Percentiles rank a stretch among this genome's conserved stretches.
These are phyloP conservation scores for Starmerella stigmatis DNA, from an alignment of 805 yeast genomes.

Conservation along the genomic window DNA sequence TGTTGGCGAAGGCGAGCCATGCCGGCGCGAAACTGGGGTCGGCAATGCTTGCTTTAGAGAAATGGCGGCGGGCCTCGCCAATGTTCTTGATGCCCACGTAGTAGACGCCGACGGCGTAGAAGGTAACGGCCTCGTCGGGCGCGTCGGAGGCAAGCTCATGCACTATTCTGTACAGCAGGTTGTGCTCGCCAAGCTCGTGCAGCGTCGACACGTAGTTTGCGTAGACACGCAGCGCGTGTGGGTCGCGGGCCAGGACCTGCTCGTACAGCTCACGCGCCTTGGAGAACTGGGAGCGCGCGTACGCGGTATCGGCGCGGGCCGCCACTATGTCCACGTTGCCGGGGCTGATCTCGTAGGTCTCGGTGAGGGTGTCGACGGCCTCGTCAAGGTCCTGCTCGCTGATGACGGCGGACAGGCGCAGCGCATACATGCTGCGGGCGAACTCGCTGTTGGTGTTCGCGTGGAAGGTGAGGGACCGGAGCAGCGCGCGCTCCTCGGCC, in stretches of 20 bases:
- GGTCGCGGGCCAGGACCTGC: constrained; percentile 40
- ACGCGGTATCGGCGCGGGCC: constrained; percentile 58
- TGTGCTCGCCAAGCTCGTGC: constrained; percentile 72
- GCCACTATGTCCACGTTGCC: constrained; percentile 55
- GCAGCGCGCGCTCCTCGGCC: constrained; percentile 41
- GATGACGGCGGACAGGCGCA: constrained; percentile 59
- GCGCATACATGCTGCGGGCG: constrained; percentile 63
- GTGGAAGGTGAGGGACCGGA: constrained; percentile 56
- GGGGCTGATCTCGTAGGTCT: constrained; percentile 59
- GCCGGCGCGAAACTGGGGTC: constrained; percentile 89
- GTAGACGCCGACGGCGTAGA: constrained; percentile 89
- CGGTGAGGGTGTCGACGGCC: constrained; percentile 53
- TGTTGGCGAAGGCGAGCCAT: constrained; percentile 97
- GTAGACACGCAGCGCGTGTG: constrained; percentile 56
- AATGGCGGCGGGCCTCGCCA: constrained; percentile 74
- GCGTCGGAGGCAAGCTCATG: constrained; percentile 78
- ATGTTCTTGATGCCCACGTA: constrained; percentile 64
- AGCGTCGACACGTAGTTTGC: constrained; percentile 77
- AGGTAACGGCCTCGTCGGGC: constrained; percentile 72
- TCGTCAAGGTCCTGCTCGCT: constrained; percentile 50
- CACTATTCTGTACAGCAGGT: constrained; percentile 66
- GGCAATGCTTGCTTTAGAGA: constrained; percentile 77
- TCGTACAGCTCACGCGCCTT: constrained; percentile 71
- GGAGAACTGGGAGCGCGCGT: constrained; percentile 66
- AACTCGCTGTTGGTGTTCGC: constrained; percentile 66